Evolutionary conservation across 306 rosid species (phyloP), one percentile per base, ranked within the genome.

Genomic region (Corylus avellana): DNA sequence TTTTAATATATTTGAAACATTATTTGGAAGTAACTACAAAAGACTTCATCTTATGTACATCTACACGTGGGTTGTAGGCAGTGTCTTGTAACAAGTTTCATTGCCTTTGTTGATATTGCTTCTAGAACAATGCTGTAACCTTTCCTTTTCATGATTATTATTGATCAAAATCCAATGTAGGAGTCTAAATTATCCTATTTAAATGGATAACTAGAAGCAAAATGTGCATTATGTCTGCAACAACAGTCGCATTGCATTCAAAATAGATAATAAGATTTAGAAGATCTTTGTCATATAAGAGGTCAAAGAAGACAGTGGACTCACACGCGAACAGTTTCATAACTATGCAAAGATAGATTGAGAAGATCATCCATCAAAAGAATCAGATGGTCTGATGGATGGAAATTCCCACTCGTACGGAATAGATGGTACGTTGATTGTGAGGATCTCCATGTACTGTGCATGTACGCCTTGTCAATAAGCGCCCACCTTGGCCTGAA

Each of bases 401-500:
- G 20, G 62, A 82, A 88, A 87, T 88, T 91, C 83, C 93, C 94
- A 79, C 84, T 84, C 12, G 87, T 87, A 66, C 97, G 94, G 84
- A 80, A 91, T 56, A 96, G 86, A 88, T 96, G 96, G 85, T 96
- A 96, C 54, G 98, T 85, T 67, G 98, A 91, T 80, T 96, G 99
- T 53, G 99, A 96, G 79, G 99, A 91, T 86, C 99, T 93, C 99
- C 99, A 96, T 1, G 95, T 93, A 91, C 84, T 91, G 88, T 93
- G 98, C 99, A 96, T 90, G 80, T 88, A 93, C 80, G 99, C 96
- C 86, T 96, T 96, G 86, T 96, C 99, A 29, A 96, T 96, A 84
- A 96, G 98, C 53, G 99, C 92, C 99, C 99, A 96, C 87, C 99
- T 91, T 5, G 99, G 99, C 84, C 99, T 96, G 88, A 72, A 80